Base-by-base conservation (phyloP, 805 yeast species). In the Saccharomycopsis malanga region DNA sequence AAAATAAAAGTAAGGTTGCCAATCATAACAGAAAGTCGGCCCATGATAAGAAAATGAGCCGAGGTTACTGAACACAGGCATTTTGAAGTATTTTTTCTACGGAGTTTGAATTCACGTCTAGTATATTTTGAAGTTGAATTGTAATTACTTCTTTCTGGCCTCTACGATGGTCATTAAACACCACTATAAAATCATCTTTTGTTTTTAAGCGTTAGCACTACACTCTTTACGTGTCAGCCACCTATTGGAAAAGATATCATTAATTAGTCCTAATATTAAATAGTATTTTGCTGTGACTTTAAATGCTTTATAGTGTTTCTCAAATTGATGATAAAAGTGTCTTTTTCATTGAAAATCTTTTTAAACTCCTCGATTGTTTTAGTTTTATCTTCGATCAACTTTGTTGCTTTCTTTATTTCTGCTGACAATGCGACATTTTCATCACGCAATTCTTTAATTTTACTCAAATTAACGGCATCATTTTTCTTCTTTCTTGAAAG, bases 11-110 rank as follows among this genome's bases (percentile, higher is more conserved):
- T 2, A 61, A 70, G 2, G 68, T 61, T 36, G 85, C 78, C 1
- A 83, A 82, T 56, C 88, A 82, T 57, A 80, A 77, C 58, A 66
- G 91, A 46, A 83, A 80, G 56, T 45, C 68, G 2, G 83, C 76
- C 0, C 84, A 78, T 57, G 77, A 72, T 55, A 78, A 71, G 57
- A 84, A 81, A 57, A 58, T 74, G 57, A 32, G 46, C 24, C 29
- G 32, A 30, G 42, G 43, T 36, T 32, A 27, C 42, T 29, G 15
- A 42, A 3, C 4, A 21, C 44, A 4, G 44, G 20, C 4, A 17
- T 20, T 15, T 41, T 41, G 36, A 29, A 41, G 23, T n/a, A 41
- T 21, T 41, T 37, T 32, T 41, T 41, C 37, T 41, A n/a, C n/a
- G n/a, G n/a, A n/a, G n/a, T n/a, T n/a, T n/a, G n/a, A n/a, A n/a